Evolutionary conservation across 2,329 filamentous ascomycete genomes (phyloP).

Genomic region (Torrubiella hemipterigena): DNA sequence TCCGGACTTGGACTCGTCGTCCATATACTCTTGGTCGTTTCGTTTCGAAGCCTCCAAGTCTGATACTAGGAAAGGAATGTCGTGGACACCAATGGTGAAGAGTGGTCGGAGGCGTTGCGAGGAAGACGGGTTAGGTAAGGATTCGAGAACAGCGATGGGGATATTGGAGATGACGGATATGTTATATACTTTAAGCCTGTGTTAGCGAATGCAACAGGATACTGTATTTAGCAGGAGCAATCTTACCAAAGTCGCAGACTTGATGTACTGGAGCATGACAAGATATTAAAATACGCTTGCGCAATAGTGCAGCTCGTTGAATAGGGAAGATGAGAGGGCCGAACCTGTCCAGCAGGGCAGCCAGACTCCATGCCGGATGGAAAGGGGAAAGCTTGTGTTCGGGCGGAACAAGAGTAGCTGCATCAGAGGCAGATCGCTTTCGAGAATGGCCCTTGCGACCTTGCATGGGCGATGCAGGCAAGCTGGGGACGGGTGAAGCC

Average conservation of each 20-base stretch:
- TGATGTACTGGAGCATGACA: conserved; percentile 75
- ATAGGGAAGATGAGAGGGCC: conserved; percentile 88
- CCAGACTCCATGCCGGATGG: conserved; percentile 79
- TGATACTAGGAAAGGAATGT: conserved; percentile 67
- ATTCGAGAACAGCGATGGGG: conserved; percentile 58
- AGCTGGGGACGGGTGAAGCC: conserved; percentile 36
- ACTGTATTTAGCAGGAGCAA: neutral
- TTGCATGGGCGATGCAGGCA: conserved; percentile 19
- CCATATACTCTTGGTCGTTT: conserved; percentile 21
- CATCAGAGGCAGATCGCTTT: conserved; percentile 51
- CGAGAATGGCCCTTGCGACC: conserved; percentile 34
- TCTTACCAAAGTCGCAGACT: conserved; percentile 77
- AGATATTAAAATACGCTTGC: conserved; percentile 80
- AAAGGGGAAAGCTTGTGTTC: conserved; percentile 60
- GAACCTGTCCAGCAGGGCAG: conserved; percentile 66
- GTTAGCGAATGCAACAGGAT: conserved; percentile 11
- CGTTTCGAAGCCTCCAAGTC: conserved; percentile 38
- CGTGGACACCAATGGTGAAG: conserved; percentile 89
- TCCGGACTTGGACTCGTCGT: conserved; percentile 43
- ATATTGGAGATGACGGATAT: conserved; percentile 88
- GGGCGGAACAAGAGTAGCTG: conserved; percentile 41
- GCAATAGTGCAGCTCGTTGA: conserved; percentile 72
- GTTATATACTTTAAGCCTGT: conserved; percentile 63
- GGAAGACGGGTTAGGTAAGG: conserved; percentile 51
- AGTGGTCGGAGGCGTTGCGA: conserved; percentile 63